Evolutionary conservation across 495 filamentous ascomycete genomes (phyloP).

Genomic region (Penicillium desertorum): DNA sequence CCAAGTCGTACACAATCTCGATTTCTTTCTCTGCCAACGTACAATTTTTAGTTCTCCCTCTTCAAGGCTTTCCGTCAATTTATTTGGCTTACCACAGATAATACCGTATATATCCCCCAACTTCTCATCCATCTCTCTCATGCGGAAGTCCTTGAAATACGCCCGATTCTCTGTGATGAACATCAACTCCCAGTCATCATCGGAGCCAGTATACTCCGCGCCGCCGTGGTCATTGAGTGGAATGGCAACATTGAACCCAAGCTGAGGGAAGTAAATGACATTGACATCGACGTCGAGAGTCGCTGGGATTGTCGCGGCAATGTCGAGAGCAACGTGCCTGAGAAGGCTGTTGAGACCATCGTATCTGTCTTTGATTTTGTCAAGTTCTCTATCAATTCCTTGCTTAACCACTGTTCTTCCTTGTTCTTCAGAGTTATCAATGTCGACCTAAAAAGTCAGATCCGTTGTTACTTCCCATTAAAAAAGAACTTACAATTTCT

Average conservation of each 20-base stretch:
- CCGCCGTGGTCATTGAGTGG: conserved; percentile 59
- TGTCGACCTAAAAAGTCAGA: conserved; percentile 63
- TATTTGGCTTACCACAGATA: conserved; percentile 65
- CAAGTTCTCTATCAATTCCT: conserved; percentile 73
- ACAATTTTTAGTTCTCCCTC: neutral
- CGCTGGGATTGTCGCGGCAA: conserved; percentile 63
- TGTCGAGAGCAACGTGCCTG: conserved; percentile 58
- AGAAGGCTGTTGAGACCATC: conserved; percentile 74
- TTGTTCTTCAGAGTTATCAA: conserved; percentile 72
- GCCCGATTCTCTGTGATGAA: conserved; percentile 70
- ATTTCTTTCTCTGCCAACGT: conserved; percentile 74
- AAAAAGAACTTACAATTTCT: conserved; percentile 49
- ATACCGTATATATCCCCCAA: conserved; percentile 82
- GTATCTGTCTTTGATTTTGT: conserved; percentile 73
- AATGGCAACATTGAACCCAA: conserved; percentile 85
- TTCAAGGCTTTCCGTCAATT: neutral
- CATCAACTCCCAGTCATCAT: conserved; percentile 69
- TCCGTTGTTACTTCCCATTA: neutral
- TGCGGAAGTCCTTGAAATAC: conserved; percentile 86
- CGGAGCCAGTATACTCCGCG: conserved; percentile 64
- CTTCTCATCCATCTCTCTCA: conserved; percentile 78
- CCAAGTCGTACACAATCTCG: conserved; percentile 78
- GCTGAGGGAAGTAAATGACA: conserved; percentile 83
- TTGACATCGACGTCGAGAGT: conserved; percentile 63
- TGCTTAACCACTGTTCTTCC: conserved; percentile 70